A percentile compares a stretch with the other conserved stretches of the same genome.
Evolutionary conservation across 768 basidiomycete species (phyloP).

Genomic region (Phallus indusiatus): DNA sequence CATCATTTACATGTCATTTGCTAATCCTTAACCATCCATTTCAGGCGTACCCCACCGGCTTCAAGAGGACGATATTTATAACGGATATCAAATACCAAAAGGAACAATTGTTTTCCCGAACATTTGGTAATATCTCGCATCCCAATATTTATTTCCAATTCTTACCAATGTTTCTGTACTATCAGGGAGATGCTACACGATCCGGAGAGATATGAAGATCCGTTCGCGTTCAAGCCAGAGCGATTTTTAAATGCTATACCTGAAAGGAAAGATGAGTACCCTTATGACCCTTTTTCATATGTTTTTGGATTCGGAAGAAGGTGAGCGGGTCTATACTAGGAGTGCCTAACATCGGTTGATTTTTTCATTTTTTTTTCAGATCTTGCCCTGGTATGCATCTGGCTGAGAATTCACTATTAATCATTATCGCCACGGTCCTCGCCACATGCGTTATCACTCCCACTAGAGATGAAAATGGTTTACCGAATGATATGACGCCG

Average conservation of each 20-base stretch:
- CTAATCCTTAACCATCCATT: background rate
- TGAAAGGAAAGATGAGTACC: conserved; percentile 14
- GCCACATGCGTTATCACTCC: conserved; percentile 10
- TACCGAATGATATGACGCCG: background rate
- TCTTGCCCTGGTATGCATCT: conserved; percentile 11
- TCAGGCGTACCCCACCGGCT: conserved; percentile 20
- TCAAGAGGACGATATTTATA: conserved; percentile 23
- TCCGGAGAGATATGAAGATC: conserved; percentile 25
- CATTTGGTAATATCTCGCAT: conserved; percentile 11
- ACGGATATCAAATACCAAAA: conserved; percentile 22
- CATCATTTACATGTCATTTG: background rate
- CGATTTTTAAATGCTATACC: conserved; percentile 20
- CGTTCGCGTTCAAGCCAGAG: conserved; percentile 26
- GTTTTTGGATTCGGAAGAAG: conserved; percentile 24
- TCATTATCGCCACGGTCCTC: conserved; percentile 9
- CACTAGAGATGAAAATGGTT: background rate
- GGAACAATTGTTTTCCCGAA: conserved; percentile 21
- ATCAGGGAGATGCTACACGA: conserved; percentile 27
- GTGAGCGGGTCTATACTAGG: conserved; percentile 6
- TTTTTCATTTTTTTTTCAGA: background rate
- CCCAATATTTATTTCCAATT: background rate
- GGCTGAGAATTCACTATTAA: conserved; percentile 10
- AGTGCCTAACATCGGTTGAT: background rate
- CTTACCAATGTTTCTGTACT: background rate
- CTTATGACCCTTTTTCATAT: conserved; percentile 2